Evolutionary conservation across 2,329 filamentous ascomycete species (phyloP), one percentile per base, ranked within the genome.

Genomic region (Botrytis pseudocinerea): DNA sequence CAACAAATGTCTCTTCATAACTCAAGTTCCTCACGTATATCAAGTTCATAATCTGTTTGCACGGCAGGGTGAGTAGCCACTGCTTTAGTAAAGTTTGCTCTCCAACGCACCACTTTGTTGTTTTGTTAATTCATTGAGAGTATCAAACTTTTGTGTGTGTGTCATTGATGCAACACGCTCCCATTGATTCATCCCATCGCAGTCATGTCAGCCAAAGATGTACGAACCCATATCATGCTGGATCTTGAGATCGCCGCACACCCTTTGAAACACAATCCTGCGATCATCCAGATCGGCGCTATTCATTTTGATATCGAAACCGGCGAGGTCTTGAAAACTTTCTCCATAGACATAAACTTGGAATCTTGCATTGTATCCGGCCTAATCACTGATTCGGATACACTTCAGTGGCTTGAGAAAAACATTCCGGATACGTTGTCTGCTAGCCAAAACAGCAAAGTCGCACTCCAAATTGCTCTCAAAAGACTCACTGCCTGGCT

Each of bases 231-330:
- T 40, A 63, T 63, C 22, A 71, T 71, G 59, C 59, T 71, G 35
- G 59, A 64, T 40, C 69, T 71, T 51, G 59, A 54, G 69, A 46
- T 70, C 63, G 69, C 54, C n/a, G 64, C 46, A 40, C 32, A 70
- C 25, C 44, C 69, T 7, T 35, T 40, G 8, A 54, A 28, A n/a
- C 69, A 48, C 22, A 70, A 63, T 51, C 69, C 69, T 40, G 57
- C 69, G 7, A 70, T 70, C 57, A 51, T 63, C 14, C 69, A 70
- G 48, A 63, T 63, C 8, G 69, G 59, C 42, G 69, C 69, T n/a
- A 42, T 70, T 25, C 40, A 63, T 32, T 70, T 70, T 25, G 42
- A 70, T 25, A 70, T 70, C 16, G 60, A 42, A 42, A 54, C 59
- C 22, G 60, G 44, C 42, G 20, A 54, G 8, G 5, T 46, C 46